These are phyloP conservation scores for Pythium vanterpoolii DNA, from an alignment of 352 stramenopile species.

Conservation along the genomic window DNA sequence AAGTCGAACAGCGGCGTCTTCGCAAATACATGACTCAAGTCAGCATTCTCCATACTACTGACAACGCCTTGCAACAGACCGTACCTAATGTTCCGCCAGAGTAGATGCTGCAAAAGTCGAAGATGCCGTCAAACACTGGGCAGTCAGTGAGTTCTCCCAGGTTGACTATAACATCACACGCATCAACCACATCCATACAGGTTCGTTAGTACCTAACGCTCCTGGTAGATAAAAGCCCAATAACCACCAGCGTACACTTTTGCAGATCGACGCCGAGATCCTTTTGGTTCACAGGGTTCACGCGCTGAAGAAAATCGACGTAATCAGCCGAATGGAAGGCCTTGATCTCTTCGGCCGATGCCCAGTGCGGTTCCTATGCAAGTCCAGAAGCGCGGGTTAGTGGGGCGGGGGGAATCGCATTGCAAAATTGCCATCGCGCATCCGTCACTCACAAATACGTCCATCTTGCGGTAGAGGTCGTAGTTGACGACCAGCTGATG, in stretches of 20 bases:
- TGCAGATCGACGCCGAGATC: slow-evolving; percentile 67
- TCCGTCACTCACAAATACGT: slow-evolving; percentile 89
- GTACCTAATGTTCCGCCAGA: slow-evolving; percentile 92
- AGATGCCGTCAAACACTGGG: slow-evolving; percentile 98
- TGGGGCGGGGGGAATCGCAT: background rate
- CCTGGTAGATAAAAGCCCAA: too few species aligned
- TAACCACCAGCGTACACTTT: slow-evolving; percentile 45
- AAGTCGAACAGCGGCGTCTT: slow-evolving; percentile 95
- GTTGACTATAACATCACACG: slow-evolving; percentile 76
- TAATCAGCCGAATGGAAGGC: slow-evolving; percentile 98
- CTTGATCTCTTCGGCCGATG: slow-evolving; percentile 92
- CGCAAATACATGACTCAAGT: background rate
- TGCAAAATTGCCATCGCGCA: background rate
- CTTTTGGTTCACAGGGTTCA: slow-evolving; percentile 95
- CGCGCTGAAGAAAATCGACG: slow-evolving; percentile 95
- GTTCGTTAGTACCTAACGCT: background rate
- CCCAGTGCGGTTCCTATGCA: slow-evolving; percentile 72
- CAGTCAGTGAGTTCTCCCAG: slow-evolving; percentile 97
- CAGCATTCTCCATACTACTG: background rate
- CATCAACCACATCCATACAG: background rate
- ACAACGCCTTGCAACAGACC: background rate
- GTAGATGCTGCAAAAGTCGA: slow-evolving; percentile 98
- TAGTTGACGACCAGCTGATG: slow-evolving; percentile 99
- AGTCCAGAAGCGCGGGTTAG: background rate
- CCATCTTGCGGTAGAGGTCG: slow-evolving; percentile 98